A percentile compares a stretch with the other conserved stretches of the same genome.
phyloP scores from a whole-genome alignment of 1,284 basidiomycete genomes.

The Moniliophthora roreri region DNA sequence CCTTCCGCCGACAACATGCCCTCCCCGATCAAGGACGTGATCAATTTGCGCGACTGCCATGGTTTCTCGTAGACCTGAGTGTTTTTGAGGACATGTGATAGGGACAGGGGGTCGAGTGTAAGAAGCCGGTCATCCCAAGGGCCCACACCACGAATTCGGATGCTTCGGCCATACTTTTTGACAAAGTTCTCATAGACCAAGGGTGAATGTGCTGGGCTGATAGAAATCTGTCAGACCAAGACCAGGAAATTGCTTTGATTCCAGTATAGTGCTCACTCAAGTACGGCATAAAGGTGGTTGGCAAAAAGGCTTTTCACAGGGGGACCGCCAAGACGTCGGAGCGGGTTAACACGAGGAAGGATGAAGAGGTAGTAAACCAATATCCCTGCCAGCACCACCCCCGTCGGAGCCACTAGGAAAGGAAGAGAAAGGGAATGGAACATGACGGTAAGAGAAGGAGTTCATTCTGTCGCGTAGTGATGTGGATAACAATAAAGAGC shows the following conservation, averaged over 20 bases:
- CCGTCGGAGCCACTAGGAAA: too few species aligned
- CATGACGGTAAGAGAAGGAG: too few species aligned
- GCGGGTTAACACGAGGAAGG: conserved; percentile 46
- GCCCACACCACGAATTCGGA: conserved; percentile 62
- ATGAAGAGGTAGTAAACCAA: conserved; percentile 33
- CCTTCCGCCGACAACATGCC: conserved; percentile 81
- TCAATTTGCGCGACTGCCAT: conserved; percentile 71
- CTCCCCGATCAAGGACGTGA: conserved; percentile 72
- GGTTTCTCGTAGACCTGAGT: conserved; percentile 75
- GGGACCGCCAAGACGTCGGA: conserved; percentile 59
- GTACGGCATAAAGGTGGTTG: conserved; percentile 52
- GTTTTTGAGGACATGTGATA: conserved; percentile 70
- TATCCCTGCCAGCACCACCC: too few species aligned
- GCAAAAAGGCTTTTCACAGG: conserved; percentile 46
- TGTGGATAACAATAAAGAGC: too few species aligned
- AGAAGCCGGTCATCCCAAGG: conserved; percentile 76
- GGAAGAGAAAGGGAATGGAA: background rate
- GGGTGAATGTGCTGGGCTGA: conserved; percentile 57
- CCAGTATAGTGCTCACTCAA: conserved; percentile 56
- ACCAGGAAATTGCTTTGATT: background rate
- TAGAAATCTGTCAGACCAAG: conserved; percentile 1
- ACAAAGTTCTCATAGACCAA: conserved; percentile 51
- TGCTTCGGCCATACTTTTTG: conserved; percentile 52
- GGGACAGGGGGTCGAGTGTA: conserved; percentile 71
- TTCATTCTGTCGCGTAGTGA: too few species aligned